Base-by-base conservation (phyloP, 768 basidiomycete genomes). In the Candolleomyces efflorescens region DNA sequence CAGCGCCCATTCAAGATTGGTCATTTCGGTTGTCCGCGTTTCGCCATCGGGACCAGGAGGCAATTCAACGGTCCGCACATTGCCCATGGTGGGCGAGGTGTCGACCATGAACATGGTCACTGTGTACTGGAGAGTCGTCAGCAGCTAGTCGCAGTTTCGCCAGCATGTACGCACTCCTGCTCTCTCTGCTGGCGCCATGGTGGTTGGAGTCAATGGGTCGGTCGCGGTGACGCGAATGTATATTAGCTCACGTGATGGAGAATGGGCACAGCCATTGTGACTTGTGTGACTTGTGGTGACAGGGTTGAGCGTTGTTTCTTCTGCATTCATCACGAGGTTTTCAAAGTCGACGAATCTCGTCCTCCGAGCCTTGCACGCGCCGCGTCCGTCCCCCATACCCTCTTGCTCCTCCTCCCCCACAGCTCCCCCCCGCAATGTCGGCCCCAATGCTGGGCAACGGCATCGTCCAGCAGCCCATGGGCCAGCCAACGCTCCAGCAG, bases 51-150 rank as follows among this genome's bases (percentile, higher is more conserved):
- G 72, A 23, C 79, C 81, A 27, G 75, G 73, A 3, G 84, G 76
- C 22, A 87, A 67, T 41, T 86, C 76, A 41, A 92, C 79, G 0
- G 75, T 78, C 54, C 84, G 75, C 51, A 74, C 67, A 54, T 80
- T 80, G 18, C 81, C 87, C 95, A 97, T 98, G 44, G 93, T 86
- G 55, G 87, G 81, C 12, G 92, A 94, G 48, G 88, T 76, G 77
- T 98, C 95, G 64, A 98, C 74, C 64, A 96, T 81, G 68, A 94
- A 97, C 82, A 93, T 87, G 20, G 89, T 90, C 1, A 90, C 90
- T 0, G 90, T 90, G 67, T 86, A 92, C 92, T 93, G 66, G 0
- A 32, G 9, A 23, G 11, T 32, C 15, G 41, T 69, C 0, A 68
- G 68, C 53, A 26, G 18, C n/a, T 50, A 49, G 22, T 50, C 3